Evolutionary conservation across 352 stramenopile genomes (phyloP).

Genomic region (Phytophthora europaea): DNA sequence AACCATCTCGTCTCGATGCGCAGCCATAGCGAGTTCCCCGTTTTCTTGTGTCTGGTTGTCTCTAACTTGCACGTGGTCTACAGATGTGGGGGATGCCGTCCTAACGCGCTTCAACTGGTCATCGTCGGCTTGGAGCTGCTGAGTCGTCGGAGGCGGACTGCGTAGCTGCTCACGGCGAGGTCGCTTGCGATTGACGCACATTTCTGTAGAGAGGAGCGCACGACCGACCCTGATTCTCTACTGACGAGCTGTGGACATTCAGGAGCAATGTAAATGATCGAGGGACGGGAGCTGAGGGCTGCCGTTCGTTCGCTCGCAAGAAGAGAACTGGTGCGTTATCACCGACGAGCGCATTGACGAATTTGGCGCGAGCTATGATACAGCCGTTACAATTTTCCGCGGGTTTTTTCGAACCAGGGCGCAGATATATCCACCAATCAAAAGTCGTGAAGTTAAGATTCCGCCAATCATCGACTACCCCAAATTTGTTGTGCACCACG

Average conservation of each 20-base stretch:
- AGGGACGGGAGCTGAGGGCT: slow-evolving; percentile 1
- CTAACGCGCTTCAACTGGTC: slow-evolving; percentile 30
- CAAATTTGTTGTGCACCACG: slow-evolving; percentile 7
- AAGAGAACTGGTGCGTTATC: slow-evolving; percentile 43
- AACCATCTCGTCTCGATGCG: slow-evolving; percentile 74
- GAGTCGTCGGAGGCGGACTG: slow-evolving; percentile 19
- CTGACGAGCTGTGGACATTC: slow-evolving; percentile 6
- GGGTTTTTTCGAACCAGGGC: slow-evolving; percentile 5
- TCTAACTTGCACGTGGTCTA: slow-evolving; percentile 16
- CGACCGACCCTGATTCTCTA: slow-evolving; percentile 12
- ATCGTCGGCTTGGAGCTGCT: slow-evolving; percentile 24
- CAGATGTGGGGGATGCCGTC: slow-evolving; percentile 32
- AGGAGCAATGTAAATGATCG: slow-evolving; percentile 7
- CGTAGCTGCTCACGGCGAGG: slow-evolving; percentile 20
- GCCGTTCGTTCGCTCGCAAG: slow-evolving; percentile 29
- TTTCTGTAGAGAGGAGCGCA: background rate
- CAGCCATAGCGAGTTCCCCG: slow-evolving; percentile 35
- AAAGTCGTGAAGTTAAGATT: slow-evolving; percentile 17
- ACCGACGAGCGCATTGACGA: slow-evolving; percentile 21
- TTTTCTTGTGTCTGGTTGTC: slow-evolving; percentile 21
- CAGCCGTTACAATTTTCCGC: slow-evolving; percentile 29
- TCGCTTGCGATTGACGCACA: slow-evolving; percentile 44
- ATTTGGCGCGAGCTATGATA: slow-evolving; percentile 34
- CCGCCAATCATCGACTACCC: slow-evolving; percentile 45
- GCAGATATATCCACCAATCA: slow-evolving; percentile 53